Base-by-base conservation (phyloP, 2,329 filamentous ascomycete species). In the Diaporthe nobilis region DNA sequence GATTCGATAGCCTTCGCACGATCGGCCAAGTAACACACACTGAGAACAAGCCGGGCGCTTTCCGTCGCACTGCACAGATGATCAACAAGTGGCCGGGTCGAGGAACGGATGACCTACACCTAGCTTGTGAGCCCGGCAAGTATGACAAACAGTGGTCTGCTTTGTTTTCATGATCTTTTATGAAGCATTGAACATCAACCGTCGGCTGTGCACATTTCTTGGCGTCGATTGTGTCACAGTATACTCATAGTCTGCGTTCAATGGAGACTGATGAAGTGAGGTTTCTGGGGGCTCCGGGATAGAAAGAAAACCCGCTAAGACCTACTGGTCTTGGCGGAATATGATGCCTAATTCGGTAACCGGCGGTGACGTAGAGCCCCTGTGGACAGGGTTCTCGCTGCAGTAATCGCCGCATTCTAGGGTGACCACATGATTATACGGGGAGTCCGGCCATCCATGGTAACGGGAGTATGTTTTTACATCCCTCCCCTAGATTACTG, bases 291-390 rank as follows among this genome's bases (percentile, higher is more conserved):
- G 39, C n/a, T 65, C 25, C n/a, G 12, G 13, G n/a, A 49, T 6
- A 49, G 61, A 31, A 49, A 7, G 42, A 47, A 47, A 49, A 2
- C 61, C 61, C 61, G 61, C 42, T 28, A 49, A 49, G 28, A 65
- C 61, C n/a, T n/a, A 9, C 25, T 34, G 28, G 61, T 49, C 61
- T 65, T 65, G 61, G 61, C 61, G 61, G 61, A 31, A n/a, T 65
- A 65, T 34, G 61, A 65, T 49, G 9, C 61, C 61, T 37, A 47
- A 47, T 65, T 31, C 25, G 28, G 61, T 34, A 49, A 65, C 34
- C 25, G 25, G 44, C 25, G 44, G 25, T 49, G 61, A 49, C 42
- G 42, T 31, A 63, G 4, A 17, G 6, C n/a, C 25, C 15, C 15
- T 8, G n/a, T 28, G 39, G 39, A 28, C 25, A 31, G n/a, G 25